A percentile compares a stretch with the other conserved stretches of the same genome.
phyloP scores from a whole-genome alignment of 2,329 filamentous ascomycete species.

The Dactylellina drechsleri region DNA sequence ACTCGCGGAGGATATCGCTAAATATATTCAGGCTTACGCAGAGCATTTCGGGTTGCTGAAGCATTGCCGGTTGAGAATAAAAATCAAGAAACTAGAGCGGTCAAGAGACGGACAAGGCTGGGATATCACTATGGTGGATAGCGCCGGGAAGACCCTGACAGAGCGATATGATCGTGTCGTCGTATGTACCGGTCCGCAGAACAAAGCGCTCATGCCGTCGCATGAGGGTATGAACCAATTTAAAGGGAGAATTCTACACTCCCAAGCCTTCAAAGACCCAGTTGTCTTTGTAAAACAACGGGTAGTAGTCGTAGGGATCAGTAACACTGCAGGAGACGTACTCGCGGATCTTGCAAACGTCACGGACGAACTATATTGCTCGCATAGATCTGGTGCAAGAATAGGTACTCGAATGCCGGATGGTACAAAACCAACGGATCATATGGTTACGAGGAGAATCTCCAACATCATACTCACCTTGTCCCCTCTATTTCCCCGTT shows the following conservation, averaged over 20 bases:
- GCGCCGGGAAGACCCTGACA: not conserved
- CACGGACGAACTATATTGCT: slow-evolving; percentile 23
- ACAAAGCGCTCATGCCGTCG: slow-evolving; percentile 1
- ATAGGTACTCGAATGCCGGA: slow-evolving; percentile 25
- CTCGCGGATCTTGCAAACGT: slow-evolving; percentile 53
- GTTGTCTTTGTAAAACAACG: slow-evolving; percentile 16
- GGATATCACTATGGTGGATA: slow-evolving; percentile 30
- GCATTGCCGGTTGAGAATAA: slow-evolving; percentile 8
- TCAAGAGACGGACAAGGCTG: slow-evolving; percentile 10
- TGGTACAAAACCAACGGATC: slow-evolving; percentile 55
- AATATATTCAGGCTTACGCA: slow-evolving; percentile 33
- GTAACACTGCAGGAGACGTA: slow-evolving; percentile 59
- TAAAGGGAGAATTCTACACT: slow-evolving; percentile 57
- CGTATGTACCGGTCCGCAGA: slow-evolving; percentile 38
- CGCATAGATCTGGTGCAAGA: slow-evolving; percentile 27
- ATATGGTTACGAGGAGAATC: slow-evolving; percentile 55
- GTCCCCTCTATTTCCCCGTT: slow-evolving; percentile 35
- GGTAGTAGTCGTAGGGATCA: slow-evolving; percentile 57
- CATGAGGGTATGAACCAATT: slow-evolving; percentile 55
- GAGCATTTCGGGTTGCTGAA: slow-evolving; percentile 17
- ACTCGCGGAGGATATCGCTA: slow-evolving; percentile 18
- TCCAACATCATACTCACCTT: slow-evolving; percentile 44
- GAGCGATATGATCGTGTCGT: slow-evolving; percentile 27
- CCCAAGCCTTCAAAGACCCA: slow-evolving; percentile 55
- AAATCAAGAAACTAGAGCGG: slow-evolving; percentile 10